Evolutionary conservation across 2,329 filamentous ascomycete genomes (phyloP), one percentile per base, ranked within the genome.

Genomic region (Penicillium italicum): DNA sequence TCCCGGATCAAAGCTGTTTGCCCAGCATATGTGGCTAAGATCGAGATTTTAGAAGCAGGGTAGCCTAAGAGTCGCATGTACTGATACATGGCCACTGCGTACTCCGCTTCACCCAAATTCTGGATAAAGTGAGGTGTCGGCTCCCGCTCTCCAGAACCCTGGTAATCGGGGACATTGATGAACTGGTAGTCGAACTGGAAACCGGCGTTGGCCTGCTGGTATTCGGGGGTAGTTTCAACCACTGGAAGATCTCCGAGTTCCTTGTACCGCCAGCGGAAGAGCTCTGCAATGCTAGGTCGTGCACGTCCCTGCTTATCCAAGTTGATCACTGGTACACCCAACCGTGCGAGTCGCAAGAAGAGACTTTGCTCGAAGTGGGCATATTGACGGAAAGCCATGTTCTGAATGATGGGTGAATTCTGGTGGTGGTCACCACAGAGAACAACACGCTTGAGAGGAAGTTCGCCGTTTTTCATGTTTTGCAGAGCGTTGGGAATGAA

Each of bases 21-120:
- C 3, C 94, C 94, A 16, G 94, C 91, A 71, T 99, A 99, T 0
- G 93, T 96, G 2, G 92, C 89, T 52, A 99, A 79, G 57, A 99
- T 96, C 46, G 85, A 90, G 66, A 99, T 97, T 69, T 88, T 84
- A 37, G 78, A 77, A 4, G 90, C 89, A 5, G 94, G 90, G 65
- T 99, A 99, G 18, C 93, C 94, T 5, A 99, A 84, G 20, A 99
- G 80, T 20, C 94, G 87, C 94, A 99, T 97, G 72, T 97, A 99
- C 76, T 96, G 91, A 76, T 87, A 99, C 30, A 99, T 82, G 3
- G 94, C 94, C 26, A 97, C 94, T 2, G 91, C 89, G 71, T 97
- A 99, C 75, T 99, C 95, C 2, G 94, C 94, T 75, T 99, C 94
- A 44, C 94, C 94, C 42, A 97, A 77, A 67, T 99, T 99, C 72